Base-by-base conservation (phyloP, 495 filamentous ascomycete species). In the Penicillium subrubescens region DNA sequence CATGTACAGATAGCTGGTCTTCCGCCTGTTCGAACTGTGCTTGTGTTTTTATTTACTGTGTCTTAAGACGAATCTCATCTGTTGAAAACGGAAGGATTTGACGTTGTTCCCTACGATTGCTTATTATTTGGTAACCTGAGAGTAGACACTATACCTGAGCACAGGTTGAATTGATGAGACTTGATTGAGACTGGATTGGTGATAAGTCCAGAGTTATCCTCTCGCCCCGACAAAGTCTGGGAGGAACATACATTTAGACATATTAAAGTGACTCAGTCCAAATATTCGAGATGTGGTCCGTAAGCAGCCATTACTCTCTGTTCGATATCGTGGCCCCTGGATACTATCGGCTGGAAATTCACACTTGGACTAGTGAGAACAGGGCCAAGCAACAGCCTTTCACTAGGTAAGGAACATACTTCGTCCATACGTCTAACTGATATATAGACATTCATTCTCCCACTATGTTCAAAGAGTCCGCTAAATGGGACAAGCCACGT, bases 1-100 rank as follows among this genome's bases (percentile, higher is more conserved):
- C 77, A 77, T 82, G 79, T 82, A 82, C 79, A 82, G 78, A 81
- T 82, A 82, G 74, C 78, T 80, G 76, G 78, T 79, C 70, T 77
- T 75, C 69, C 66, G 71, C 73, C 73, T 75, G 69, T 77, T 77
- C 74, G 70, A 76, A 76, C 73, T 76, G 73, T 81, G 72, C 73
- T 73, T 71, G 69, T 72, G 63, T 76, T 74, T 67, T 64, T 69
- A 73, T 71, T 63, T 71, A 62, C 67, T 69, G 65, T 70, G 65
- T 58, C 69, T 71, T 65, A 71, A 68, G 66, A 75, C 66, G 67
- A 75, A 75, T 75, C 59, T 69, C 72, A 75, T 73, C 65, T 77
- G 69, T 75, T 73, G 72, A 71, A 71, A 72, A 73, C 65, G 67
- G 29, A 48, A 57, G 31, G 58, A 43, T 37, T 62, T 48, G 34